Percentiles rank a stretch among this genome's conserved stretches.
Evolutionary conservation across 768 basidiomycete genomes (phyloP).

Genomic region (Fistulinella prunicolor): DNA sequence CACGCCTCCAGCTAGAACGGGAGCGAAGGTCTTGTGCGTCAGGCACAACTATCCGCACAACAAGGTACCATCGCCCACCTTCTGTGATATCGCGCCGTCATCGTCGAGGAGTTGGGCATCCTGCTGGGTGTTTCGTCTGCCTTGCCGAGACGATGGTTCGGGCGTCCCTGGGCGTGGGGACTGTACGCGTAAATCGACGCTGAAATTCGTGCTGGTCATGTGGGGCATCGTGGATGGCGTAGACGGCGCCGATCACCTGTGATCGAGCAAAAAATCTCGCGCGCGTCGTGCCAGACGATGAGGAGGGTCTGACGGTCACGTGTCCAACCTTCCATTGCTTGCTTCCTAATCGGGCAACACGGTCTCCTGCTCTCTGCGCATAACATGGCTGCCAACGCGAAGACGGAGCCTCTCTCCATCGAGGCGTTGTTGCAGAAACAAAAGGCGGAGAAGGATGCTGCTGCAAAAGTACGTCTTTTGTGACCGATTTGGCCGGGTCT

Average conservation of each 20-base stretch:
- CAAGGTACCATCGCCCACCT: constrained; percentile 39
- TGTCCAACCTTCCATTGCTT: background rate
- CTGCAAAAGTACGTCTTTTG: constrained; percentile 66
- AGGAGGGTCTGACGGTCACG: constrained; percentile 21
- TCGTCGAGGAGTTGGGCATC: constrained; percentile 63
- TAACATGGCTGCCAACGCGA: constrained; percentile 43
- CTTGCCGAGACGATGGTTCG: constrained; percentile 59
- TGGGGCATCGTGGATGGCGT: constrained; percentile 16
- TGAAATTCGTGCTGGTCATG: background rate
- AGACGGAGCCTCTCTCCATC: constrained; percentile 79
- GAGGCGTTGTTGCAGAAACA: constrained; percentile 86
- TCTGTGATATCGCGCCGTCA: constrained; percentile 63
- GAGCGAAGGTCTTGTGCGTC: background rate
- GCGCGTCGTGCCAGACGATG: constrained; percentile 25
- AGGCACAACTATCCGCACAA: background rate
- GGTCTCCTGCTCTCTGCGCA: background rate
- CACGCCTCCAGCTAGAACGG: constrained; percentile 57
- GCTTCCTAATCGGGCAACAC: constrained; percentile 13
- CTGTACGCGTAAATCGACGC: constrained; percentile 30
- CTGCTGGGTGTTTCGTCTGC: constrained; percentile 48
- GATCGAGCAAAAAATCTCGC: constrained; percentile 15
- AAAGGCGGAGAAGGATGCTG: constrained; percentile 83
- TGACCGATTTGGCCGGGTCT: background rate
- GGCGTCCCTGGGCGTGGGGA: constrained; percentile 59
- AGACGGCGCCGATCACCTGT: constrained; percentile 14